Evolutionary conservation across 2,329 filamentous ascomycete genomes (phyloP).

Genomic region (Calonectria crousiana): DNA sequence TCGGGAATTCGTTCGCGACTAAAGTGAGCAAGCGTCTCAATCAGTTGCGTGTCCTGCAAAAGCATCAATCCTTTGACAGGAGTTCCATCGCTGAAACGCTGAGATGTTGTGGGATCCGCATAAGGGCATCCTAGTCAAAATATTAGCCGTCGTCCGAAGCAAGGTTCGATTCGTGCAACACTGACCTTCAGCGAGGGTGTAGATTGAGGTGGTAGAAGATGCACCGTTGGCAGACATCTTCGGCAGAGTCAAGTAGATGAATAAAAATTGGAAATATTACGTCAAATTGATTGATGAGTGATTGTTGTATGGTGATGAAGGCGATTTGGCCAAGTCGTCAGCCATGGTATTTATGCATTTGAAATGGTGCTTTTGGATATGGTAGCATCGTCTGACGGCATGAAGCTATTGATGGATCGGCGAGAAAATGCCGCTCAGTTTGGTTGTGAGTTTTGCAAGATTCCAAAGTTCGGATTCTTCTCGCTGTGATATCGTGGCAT

Average conservation of each 20-base stretch:
- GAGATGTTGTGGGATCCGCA: constrained; percentile 12
- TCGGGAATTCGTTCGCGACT: constrained; percentile 64
- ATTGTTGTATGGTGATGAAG: not conserved
- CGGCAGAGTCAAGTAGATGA: not conserved
- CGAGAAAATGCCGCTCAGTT: not conserved
- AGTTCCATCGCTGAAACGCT: not conserved
- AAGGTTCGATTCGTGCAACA: no score
- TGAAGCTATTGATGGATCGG: not conserved
- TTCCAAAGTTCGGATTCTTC: not conserved
- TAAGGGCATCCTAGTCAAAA: constrained; percentile 6
- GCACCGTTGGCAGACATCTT: not conserved
- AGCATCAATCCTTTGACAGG: constrained; percentile 47
- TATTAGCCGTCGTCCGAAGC: not conserved
- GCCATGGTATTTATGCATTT: not conserved
- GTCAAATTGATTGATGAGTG: not conserved
- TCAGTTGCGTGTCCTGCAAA: constrained; percentile 74
- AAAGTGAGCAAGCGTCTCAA: constrained; percentile 70
- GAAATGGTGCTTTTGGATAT: not conserved
- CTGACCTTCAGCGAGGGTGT: constrained; percentile 10
- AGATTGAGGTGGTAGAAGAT: not conserved
- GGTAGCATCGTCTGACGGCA: not conserved
- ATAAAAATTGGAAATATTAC: not conserved
- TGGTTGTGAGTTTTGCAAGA: no score
- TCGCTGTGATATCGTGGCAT: not conserved
- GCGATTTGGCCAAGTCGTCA: not conserved